Percentiles rank a stretch among this genome's conserved stretches.
These are phyloP conservation scores for Trametes polyzona DNA, from an alignment of 1,284 basidiomycete genomes.

Conservation along the genomic window DNA sequence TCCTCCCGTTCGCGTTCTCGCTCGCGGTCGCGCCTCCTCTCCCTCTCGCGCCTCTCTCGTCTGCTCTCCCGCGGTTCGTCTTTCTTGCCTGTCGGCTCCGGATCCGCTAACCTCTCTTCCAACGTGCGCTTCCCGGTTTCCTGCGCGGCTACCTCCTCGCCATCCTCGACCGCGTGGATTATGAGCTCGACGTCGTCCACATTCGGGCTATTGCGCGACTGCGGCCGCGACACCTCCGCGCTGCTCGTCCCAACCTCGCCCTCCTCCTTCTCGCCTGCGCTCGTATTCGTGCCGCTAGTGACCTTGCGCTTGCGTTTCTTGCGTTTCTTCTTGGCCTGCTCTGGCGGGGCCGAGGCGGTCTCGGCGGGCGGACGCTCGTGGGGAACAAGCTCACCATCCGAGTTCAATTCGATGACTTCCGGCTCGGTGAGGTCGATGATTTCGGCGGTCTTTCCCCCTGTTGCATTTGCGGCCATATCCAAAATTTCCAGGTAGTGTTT, in stretches of 20 bases:
- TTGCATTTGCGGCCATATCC: background rate
- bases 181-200: constrained; percentile 7
- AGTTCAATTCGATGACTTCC: constrained; percentile 33
- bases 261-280: constrained; percentile 13
- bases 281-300: background rate
- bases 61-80: background rate
- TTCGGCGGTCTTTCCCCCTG: constrained; percentile 27
- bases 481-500: background rate
- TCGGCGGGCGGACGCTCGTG: background rate
- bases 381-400: constrained; percentile 26
- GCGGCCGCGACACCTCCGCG: constrained; percentile 17
- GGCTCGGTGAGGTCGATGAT: constrained; percentile 42
- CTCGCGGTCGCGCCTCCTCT: constrained; percentile 1
- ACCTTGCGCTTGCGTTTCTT: constrained; percentile 26
- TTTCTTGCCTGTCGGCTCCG: background rate
- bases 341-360: background rate
- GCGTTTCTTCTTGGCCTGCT: constrained; percentile 24
- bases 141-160: background rate
- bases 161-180: background rate
- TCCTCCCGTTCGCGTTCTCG: background rate
- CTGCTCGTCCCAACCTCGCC: constrained; percentile 22
- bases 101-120: constrained; percentile 5
- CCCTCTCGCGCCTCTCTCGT: constrained; percentile 1
- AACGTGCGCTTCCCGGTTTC: constrained; percentile 4
- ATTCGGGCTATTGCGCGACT: constrained; percentile 3